A percentile compares a stretch with the other conserved stretches of the same genome.
Evolutionary conservation across 805 yeast genomes (phyloP).

Genomic region (Scheffersomyces ergatensis): DNA sequence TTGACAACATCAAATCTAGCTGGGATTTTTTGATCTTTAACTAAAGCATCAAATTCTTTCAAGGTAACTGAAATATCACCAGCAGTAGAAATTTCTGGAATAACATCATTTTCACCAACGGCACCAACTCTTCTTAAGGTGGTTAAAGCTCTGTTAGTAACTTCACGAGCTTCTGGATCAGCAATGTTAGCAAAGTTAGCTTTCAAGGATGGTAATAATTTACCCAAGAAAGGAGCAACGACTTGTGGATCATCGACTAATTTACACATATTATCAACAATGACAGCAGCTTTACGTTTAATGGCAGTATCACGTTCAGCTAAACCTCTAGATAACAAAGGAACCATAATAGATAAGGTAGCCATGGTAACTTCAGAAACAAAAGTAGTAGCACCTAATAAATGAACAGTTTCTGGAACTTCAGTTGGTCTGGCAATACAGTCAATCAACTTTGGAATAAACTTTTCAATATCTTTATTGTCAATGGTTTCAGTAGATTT

Average conservation of each 20-base stretch:
- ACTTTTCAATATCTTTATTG: conserved; percentile 99
- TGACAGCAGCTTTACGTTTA: conserved; percentile 99
- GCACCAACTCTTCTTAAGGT: conserved; percentile 99
- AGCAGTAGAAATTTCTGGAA: conserved; percentile 98
- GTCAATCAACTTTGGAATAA: conserved; percentile 94
- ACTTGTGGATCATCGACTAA: conserved; percentile 99
- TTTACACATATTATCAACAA: conserved; percentile 99
- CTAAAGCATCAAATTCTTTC: conserved; percentile 72
- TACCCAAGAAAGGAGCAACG: conserved; percentile 98
- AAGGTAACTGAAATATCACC: conserved; percentile 93
- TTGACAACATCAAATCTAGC: conserved; percentile 76
- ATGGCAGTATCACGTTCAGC: conserved; percentile 99
- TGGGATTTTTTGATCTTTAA: conserved; percentile 64
- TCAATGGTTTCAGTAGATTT: conserved; percentile 96
- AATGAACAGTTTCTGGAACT: conserved; percentile 98
- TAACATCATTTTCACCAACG: conserved; percentile 81
- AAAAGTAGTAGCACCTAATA: conserved; percentile 99
- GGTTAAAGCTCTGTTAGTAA: conserved; percentile 93
- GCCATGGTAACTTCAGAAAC: conserved; percentile 99
- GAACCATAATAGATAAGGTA: conserved; percentile 98
- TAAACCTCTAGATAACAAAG: conserved; percentile 98
- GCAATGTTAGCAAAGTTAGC: conserved; percentile 94
- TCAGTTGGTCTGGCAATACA: conserved; percentile 96
- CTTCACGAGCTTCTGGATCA: conserved; percentile 99
- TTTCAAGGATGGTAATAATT: conserved; percentile 94